These are phyloP conservation scores for Haberlea rhodopensis DNA, from an alignment of 257 asterid species.

Conservation along the genomic window DNA sequence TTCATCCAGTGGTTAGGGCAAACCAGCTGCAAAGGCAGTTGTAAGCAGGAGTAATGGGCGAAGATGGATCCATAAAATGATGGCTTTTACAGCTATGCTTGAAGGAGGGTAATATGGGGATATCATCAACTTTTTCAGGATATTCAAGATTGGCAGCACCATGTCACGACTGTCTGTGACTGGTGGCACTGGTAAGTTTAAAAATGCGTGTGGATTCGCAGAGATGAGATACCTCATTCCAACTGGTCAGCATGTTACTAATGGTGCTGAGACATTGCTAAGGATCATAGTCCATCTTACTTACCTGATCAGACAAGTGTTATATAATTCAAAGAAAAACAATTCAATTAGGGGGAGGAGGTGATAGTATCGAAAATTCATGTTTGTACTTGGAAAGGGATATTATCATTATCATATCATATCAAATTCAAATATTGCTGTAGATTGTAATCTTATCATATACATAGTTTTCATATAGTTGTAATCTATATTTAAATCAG, in stretches of 20 bases:
- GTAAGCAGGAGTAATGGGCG: too few relatives aligned
- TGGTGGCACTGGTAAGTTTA: constrained; percentile 69
- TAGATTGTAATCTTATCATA: too few relatives aligned
- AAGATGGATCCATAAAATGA: constrained; percentile 63
- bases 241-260: constrained; percentile 43
- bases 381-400: too few relatives aligned
- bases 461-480: too few relatives aligned
- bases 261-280: constrained; percentile 44
- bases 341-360: not conserved
- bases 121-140: constrained; percentile 59
- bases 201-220: constrained; percentile 72
- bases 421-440: too few relatives aligned
- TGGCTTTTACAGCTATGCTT: constrained; percentile 70
- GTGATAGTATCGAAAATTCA: not conserved
- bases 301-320: constrained; percentile 29
- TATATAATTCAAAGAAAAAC: not conserved
- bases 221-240: constrained; percentile 45
- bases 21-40: too few relatives aligned
- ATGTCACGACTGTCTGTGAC: constrained; percentile 74
- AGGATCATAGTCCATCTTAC: constrained; percentile 46
- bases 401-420: too few relatives aligned
- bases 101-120: constrained; percentile 53
- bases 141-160: constrained; percentile 47
- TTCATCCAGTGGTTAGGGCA: too few relatives aligned
- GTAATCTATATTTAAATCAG: too few relatives aligned